A percentile compares a stretch with the other conserved stretches of the same genome.
Evolutionary conservation across 2,329 filamentous ascomycete species (phyloP).

Genomic region (Botrytis deweyae): DNA sequence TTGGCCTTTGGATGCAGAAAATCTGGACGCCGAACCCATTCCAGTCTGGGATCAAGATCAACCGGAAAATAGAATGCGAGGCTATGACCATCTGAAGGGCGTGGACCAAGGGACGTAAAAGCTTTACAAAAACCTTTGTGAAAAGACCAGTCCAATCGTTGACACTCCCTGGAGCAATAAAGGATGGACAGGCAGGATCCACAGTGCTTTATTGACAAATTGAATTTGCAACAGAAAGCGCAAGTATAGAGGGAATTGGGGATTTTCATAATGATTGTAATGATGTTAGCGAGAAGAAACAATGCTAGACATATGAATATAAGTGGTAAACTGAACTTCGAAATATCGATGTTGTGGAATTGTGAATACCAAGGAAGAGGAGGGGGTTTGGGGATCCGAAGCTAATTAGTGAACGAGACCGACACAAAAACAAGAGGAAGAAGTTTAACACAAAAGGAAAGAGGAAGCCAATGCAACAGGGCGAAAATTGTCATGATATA

Average conservation of each 20-base stretch:
- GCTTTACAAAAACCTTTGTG: neutral
- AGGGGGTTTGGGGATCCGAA: no score
- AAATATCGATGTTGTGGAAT: neutral
- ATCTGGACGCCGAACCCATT: neutral
- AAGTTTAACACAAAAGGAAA: no score
- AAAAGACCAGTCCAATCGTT: neutral
- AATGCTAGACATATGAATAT: neutral
- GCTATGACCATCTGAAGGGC: neutral
- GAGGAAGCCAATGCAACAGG: neutral
- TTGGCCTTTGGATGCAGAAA: fast-evolving
- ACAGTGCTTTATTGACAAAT: neutral
- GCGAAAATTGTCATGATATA: neutral
- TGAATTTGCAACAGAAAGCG: neutral
- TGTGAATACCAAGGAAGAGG: neutral
- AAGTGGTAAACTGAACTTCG: neutral
- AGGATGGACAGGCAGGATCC: neutral
- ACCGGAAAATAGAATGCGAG: neutral
- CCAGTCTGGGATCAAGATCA: neutral
- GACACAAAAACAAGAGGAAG: neutral
- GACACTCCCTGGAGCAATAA: neutral
- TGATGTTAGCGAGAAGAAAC: no score
- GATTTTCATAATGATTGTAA: neutral
- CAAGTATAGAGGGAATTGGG: neutral
- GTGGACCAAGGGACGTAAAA: neutral
- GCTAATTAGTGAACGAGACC: neutral